Base-by-base conservation (phyloP, 2,329 filamentous ascomycete species). In the Amphichorda felina region DNA sequence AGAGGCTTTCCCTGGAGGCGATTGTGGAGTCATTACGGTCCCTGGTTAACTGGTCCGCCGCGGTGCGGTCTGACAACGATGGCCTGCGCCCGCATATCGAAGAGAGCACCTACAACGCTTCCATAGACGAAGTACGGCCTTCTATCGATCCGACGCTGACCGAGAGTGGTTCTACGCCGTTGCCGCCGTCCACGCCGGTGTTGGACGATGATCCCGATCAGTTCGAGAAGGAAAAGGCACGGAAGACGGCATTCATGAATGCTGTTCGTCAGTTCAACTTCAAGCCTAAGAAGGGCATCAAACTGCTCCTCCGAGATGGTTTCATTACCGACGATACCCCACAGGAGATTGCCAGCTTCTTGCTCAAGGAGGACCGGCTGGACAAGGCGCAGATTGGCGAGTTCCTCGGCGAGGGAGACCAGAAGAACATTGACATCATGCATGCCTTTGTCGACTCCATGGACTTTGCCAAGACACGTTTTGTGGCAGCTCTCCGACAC, bases 371-470 rank as follows among this genome's bases (percentile, higher is more conserved):
- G 48, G 86, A 94, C 11, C 76, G 79, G 21, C 66, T 98, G 3
- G 85, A 95, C 60, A 98, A 98, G 60, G 76, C 83, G 4, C 81
- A 88, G 51, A 80, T 98, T 31, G 91, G 91, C 47, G 91, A 98
- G 55, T 98, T 82, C 46, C 71, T 98, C 6, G 91, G 91, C 29
- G 91, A 98, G 57, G 91, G 87, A 24, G 89, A 98, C 9, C 70
- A 86, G 2, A 79, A 88, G 50, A 93, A 96, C 50, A 88, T 98
- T 48, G 86, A 89, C 41, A 94, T 86, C 46, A 98, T 98, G 91
- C 91, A 98, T 56, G 85, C 87, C 4, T 98, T 98, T 56, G 89
- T 98, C 10, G 89, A 98, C 48, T 63, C 70, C 15, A 95, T 98
- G 87, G 84, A 96, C 32, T 98, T 98, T 47, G 72, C 75, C 8